phyloP scores from a whole-genome alignment of 495 filamentous ascomycete genomes.

The Penicillium daleae region DNA sequence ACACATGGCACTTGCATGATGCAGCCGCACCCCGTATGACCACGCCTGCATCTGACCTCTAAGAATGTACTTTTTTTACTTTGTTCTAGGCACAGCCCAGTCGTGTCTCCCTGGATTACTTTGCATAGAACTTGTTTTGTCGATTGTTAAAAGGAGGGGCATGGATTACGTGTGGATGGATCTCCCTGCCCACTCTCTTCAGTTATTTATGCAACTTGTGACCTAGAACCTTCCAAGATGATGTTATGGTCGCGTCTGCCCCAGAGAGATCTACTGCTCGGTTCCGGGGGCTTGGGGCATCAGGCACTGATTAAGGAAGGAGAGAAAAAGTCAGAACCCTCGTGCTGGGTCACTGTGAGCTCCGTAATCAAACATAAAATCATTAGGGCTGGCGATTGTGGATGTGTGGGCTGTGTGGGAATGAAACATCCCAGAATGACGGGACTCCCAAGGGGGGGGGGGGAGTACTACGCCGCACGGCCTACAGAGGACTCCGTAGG shows the following conservation, averaged over 20 bases:
- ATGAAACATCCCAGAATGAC: not conserved
- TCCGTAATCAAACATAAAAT: not conserved
- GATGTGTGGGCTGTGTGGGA: constrained; percentile 1
- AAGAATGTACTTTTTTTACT: not conserved
- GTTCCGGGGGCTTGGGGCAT: not conserved
- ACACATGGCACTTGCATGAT: constrained; percentile 38
- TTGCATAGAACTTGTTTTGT: not conserved
- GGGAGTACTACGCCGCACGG: not conserved
- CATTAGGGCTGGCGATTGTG: not conserved
- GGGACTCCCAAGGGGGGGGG: constrained; percentile 3
- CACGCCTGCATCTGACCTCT: constrained; percentile 23
- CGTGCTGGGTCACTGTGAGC: not conserved
- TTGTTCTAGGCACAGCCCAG: not conserved
- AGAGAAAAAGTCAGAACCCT: not conserved
- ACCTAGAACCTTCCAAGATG: no score
- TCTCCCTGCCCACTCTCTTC: not conserved
- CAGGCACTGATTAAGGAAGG: constrained; percentile 7
- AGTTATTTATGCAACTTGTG: not conserved
- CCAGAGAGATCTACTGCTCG: constrained; percentile 1
- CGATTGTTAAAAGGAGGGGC: not conserved
- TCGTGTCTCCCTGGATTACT: not conserved
- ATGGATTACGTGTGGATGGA: not conserved
- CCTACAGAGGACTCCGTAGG: not conserved
- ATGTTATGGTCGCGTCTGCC: constrained; percentile 2
- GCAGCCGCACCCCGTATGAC: constrained; percentile 4